These are phyloP conservation scores for Hymenoscyphus fructigenus DNA, from an alignment of 2,329 filamentous ascomycete species.

Conservation along the genomic window DNA sequence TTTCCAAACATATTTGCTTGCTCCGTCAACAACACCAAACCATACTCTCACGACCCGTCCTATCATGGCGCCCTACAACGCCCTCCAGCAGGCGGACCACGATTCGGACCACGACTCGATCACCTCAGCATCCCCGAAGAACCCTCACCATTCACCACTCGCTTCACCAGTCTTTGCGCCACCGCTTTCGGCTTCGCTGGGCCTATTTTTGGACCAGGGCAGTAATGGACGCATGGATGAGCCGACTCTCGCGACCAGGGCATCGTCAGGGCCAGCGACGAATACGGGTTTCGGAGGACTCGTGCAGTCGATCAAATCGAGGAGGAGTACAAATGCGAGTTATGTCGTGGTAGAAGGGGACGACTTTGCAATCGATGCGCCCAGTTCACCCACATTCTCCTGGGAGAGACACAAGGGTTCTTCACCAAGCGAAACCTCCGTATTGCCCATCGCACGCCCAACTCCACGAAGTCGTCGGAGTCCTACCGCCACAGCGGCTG, in stretches of 20 bases:
- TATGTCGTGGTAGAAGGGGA: constrained; percentile 25
- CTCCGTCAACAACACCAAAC: constrained; percentile 6
- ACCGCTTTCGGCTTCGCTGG: constrained; percentile 15
- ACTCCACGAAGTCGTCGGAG: constrained; percentile 20
- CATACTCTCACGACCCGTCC: background rate
- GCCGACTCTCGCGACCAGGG: constrained; percentile 8
- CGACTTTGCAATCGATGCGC: constrained; percentile 21
- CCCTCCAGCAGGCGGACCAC: constrained; percentile 17
- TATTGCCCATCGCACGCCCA: constrained; percentile 12
- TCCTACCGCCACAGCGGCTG: constrained; percentile 23
- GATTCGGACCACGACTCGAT: constrained; percentile 12
- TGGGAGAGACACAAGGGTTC: constrained; percentile 9
- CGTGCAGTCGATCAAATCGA: constrained; percentile 17
- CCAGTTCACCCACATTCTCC: constrained; percentile 9
- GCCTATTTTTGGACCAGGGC: constrained; percentile 29
- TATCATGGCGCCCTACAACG: constrained; percentile 16
- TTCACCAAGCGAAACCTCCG: constrained; percentile 5
- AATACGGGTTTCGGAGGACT: constrained; percentile 17
- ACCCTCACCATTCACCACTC: constrained; percentile 7
- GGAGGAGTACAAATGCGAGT: constrained; percentile 15
- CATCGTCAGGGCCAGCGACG: constrained; percentile 7
- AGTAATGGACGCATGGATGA: constrained; percentile 12
- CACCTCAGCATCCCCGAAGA: background rate
- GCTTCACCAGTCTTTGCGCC: constrained; percentile 20
- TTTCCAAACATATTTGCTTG: constrained; percentile 2